A percentile compares a stretch with the other conserved stretches of the same genome.
Conservation (phyloP, 805 yeast genomes). For the Tetrapisispora pingtungensis region DNA sequence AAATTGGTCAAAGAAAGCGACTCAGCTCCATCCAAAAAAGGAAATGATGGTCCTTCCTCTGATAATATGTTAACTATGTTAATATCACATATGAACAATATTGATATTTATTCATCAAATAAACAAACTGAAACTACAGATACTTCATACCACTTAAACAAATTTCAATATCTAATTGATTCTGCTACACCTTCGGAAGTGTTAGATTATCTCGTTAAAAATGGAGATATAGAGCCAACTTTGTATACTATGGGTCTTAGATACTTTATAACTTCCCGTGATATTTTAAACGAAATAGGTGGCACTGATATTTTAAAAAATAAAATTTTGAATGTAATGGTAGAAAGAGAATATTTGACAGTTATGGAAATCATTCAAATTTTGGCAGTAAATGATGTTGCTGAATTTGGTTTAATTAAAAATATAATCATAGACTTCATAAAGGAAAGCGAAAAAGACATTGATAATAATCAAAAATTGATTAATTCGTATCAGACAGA, state of each 20-base stretch:
- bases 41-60: slow-evolving; percentile 6
- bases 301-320: slow-evolving; percentile 36
- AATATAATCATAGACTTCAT: slow-evolving; percentile 56
- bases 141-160: slow-evolving; percentile 10
- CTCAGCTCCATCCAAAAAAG: slow-evolving; percentile 1
- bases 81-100: slow-evolving; percentile 34
- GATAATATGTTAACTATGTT: slow-evolving; percentile 29
- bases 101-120: slow-evolving; percentile 34
- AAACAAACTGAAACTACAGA: slow-evolving; percentile 27
- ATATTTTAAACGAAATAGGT: slow-evolving; percentile 42
- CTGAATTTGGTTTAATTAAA: slow-evolving; percentile 64
- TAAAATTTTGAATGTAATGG: slow-evolving; percentile 43
- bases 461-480: slow-evolving; percentile 56
- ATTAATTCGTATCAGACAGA: slow-evolving; percentile 61
- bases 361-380: slow-evolving; percentile 71
- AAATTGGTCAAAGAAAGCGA: slow-evolving; percentile 22
- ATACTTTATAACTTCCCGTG: slow-evolving; percentile 48
- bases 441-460: slow-evolving; percentile 50
- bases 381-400: slow-evolving; percentile 49
- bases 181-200: slow-evolving; percentile 49
- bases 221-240: slow-evolving; percentile 54
- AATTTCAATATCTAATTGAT: slow-evolving; percentile 57
- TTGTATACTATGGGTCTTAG: slow-evolving; percentile 56
- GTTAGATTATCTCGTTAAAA: slow-evolving; percentile 43
- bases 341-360: slow-evolving; percentile 45